phyloP scores from a whole-genome alignment of 495 filamentous ascomycete genomes.

The Cairneyella variabilis region DNA sequence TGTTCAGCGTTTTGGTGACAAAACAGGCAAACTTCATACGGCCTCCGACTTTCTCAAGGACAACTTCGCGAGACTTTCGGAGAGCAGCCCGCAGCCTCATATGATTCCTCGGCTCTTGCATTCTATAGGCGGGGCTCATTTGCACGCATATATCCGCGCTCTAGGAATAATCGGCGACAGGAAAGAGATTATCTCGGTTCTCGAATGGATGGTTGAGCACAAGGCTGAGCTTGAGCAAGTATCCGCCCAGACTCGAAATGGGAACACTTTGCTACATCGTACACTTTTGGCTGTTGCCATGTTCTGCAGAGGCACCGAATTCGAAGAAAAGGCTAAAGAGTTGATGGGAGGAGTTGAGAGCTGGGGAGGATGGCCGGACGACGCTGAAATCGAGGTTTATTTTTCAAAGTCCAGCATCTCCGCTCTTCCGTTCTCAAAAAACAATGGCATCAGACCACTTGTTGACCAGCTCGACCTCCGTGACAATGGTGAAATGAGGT shows the following conservation, averaged over 20 bases:
- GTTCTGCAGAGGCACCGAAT: conserved; percentile 1
- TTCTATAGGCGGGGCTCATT: conserved; percentile 25
- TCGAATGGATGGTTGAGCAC: conserved; percentile 47
- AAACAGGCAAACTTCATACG: no score
- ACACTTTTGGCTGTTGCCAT: conserved; percentile 16
- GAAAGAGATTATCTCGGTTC: conserved; percentile 43
- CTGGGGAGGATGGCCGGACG: conserved; percentile 27
- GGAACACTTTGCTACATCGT: conserved; percentile 2
- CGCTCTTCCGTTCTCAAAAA: no score
- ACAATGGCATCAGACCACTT: no score
- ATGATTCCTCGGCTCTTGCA: conserved; percentile 9
- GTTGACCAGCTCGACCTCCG: no score
- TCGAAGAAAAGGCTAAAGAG: conserved; percentile 5
- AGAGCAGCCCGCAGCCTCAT: not conserved
- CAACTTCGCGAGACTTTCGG: conserved; percentile 15
- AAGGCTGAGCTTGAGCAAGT: conserved; percentile 15
- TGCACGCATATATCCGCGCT: conserved; percentile 52
- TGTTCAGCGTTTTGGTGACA: not conserved
- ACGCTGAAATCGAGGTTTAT: conserved; percentile 18
- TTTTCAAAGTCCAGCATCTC: no score
- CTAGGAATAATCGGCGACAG: conserved; percentile 47
- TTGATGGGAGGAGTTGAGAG: conserved; percentile 12
- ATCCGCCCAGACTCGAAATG: conserved; percentile 12
- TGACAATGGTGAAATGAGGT: no score
- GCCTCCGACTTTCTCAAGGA: conserved; percentile 8